Base-by-base conservation (phyloP, 2,329 filamentous ascomycete genomes). In the Lachnellula subtilissima region DNA sequence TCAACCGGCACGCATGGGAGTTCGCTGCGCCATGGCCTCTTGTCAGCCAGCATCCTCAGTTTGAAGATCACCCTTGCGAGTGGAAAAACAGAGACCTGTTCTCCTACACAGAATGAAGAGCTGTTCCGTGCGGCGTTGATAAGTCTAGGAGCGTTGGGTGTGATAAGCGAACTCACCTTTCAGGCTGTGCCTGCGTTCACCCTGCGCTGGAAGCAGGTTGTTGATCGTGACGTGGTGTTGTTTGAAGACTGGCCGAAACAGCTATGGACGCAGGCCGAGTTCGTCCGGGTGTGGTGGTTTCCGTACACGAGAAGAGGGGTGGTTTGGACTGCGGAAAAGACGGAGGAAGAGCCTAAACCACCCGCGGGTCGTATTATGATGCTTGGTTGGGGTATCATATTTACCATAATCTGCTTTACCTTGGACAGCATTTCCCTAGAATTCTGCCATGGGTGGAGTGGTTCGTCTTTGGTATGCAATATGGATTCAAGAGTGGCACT, bases 381-480 rank as follows among this genome's bases (percentile, higher is more conserved):
- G 87, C 87, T 48, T 76, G 78, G 40, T 73, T 97, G 7, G 94
- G 94, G 39, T 96, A 92, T 70, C 87, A 94, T 66, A 79, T 95
- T 56, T 97, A 99, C 70, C 93, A 97, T 70, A 91, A 93, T 69
- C 79, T 97, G 45, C 84, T 99, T 5, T 93, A 88, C 67, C 70
- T 94, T 9, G 84, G 87, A 2, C 88, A 92, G 59, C 89, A 85
- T 65, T 72, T 92, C 17, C 94, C 94, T 1, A 80, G 83, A 47
- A 81, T 96, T 54, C 78, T 96, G 5, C 94, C 93, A 0, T 89
- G 85, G 83, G 82, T 97, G 36, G 94, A 99, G 73, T 94, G 91
- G 88, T 93, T 97, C 70, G 88, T 97, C 54, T 97, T 97, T 67
- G 91, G 92, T 65, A 91, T 97, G 88, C 92, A 97, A 72, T 97